phyloP scores from a whole-genome alignment of 208 protist genomes.

The Acanthamoeba triangularis region DNA sequence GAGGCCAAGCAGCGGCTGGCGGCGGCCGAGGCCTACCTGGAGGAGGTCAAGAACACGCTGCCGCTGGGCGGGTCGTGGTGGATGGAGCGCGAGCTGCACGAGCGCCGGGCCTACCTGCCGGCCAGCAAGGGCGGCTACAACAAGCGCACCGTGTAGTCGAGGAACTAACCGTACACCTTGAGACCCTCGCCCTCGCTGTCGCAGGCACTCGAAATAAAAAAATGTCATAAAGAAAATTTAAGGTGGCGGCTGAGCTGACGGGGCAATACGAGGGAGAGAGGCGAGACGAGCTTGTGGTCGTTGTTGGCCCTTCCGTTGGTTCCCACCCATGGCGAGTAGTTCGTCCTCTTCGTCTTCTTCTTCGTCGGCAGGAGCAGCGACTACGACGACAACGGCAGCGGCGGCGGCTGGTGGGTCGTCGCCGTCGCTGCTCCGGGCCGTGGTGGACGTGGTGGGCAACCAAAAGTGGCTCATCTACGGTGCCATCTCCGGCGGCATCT shows the following conservation, averaged over 20 bases:
- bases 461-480: conserved; percentile 95
- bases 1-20: conserved; percentile 65
- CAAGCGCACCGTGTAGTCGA: neutral
- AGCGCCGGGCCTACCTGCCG: conserved; percentile 78
- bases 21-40: conserved; percentile 77
- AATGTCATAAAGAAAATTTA: neutral
- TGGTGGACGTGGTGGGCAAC: neutral
- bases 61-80: conserved; percentile 79
- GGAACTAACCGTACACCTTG: too few relatives aligned
- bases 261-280: too few relatives aligned
- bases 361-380: too few relatives aligned
- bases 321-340: too few relatives aligned
- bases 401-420: neutral
- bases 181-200: neutral
- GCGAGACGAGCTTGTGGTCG: too few relatives aligned
- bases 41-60: conserved; percentile 79
- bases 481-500: conserved; percentile 95
- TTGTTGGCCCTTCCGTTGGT: too few relatives aligned
- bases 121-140: neutral
- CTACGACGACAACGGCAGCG: neutral
- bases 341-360: too few relatives aligned
- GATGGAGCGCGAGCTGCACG: conserved; percentile 80
- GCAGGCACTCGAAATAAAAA: neutral
- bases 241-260: too few relatives aligned
- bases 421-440: neutral